phyloP scores from a whole-genome alignment of 2,329 filamentous ascomycete genomes.

The Pseudogymnoascus sp. region DNA sequence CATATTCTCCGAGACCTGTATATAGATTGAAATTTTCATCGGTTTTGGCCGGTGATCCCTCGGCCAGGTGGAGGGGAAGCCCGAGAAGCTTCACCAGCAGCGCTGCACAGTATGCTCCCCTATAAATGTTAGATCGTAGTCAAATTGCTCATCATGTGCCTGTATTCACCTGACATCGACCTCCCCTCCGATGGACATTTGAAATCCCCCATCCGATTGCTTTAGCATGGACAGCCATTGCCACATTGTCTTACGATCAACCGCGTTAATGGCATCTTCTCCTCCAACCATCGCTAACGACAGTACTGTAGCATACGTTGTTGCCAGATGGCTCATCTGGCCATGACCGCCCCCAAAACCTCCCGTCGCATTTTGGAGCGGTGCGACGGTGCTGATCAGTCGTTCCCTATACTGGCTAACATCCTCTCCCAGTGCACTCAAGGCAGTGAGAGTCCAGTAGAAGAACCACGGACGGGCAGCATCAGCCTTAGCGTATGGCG shows the following conservation, averaged over 20 bases:
- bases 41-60: constrained; percentile 58
- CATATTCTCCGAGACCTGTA: constrained; percentile 68
- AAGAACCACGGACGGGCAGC: constrained; percentile 88
- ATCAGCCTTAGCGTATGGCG: constrained; percentile 66
- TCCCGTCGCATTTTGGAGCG: constrained; percentile 74
- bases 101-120: constrained; percentile 86
- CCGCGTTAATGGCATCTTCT: constrained; percentile 60
- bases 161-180: constrained; percentile 72
- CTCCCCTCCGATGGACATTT: constrained; percentile 77
- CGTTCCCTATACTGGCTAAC: constrained; percentile 54
- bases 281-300: constrained; percentile 72
- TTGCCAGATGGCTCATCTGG: constrained; percentile 79
- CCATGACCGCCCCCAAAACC: constrained; percentile 94
- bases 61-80: constrained; percentile 70
- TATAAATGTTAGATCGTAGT: constrained; percentile 29
- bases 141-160: neutral
- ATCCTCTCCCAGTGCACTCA: constrained; percentile 72
- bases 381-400: constrained; percentile 65
- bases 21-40: constrained; percentile 59
- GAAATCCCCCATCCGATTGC: constrained; percentile 81
- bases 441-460: constrained; percentile 79
- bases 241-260: constrained; percentile 83
- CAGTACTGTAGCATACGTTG: constrained; percentile 77
- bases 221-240: constrained; percentile 82
- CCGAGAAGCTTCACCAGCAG: constrained; percentile 76